Evolutionary conservation across 257 asterid species (phyloP), one percentile per base, ranked within the genome.

Genomic region (Solanum clarkiae): DNA sequence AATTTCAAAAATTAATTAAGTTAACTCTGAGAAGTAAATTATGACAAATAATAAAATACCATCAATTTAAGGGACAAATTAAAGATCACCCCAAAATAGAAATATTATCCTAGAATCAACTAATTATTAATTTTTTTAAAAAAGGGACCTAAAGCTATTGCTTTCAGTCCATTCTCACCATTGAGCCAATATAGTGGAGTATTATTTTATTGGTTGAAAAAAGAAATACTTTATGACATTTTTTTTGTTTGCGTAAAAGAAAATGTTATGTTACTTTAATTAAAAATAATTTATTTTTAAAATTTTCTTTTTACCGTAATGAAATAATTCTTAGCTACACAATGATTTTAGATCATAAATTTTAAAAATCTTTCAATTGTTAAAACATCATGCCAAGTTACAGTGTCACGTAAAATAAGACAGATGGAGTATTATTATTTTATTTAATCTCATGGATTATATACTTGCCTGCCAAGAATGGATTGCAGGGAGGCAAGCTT

Each of bases 1-100:
- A 57, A 0, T 14, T 57, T 8, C 0, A 3, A 57, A 9, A 0
- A 59, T 20, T 59, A 20, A 4, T 59, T 59, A 59, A 20, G 10
- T 20, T 8, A 1, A 8, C 1, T 57, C 6, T 59, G 0, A 0
- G 0, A 59, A 20, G 14, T 59, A 9, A 20, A 57, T 0, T 59
- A 20, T 59, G 22, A 20, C 10, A 59, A 59, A 20, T 4, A 59
- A 18, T 3, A 18, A 18, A 57, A 57, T 57, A 3, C 26, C 65
- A 57, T 24, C 26, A 2, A 57, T 9, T 57, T 59, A 0, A 20
- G 6, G 66, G 65, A 9, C 26, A 57, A 20, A 59, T 59, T 20
- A 59, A 59, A 57, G 65, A 1, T 24, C 26, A 57, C 7, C 65
- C 18, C 29, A 24, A 60, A 62, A 12, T 62, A 62, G 36, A 26